Conservation (phyloP, 2,329 filamentous ascomycete species). For the Aspergillus neoniger region DNA sequence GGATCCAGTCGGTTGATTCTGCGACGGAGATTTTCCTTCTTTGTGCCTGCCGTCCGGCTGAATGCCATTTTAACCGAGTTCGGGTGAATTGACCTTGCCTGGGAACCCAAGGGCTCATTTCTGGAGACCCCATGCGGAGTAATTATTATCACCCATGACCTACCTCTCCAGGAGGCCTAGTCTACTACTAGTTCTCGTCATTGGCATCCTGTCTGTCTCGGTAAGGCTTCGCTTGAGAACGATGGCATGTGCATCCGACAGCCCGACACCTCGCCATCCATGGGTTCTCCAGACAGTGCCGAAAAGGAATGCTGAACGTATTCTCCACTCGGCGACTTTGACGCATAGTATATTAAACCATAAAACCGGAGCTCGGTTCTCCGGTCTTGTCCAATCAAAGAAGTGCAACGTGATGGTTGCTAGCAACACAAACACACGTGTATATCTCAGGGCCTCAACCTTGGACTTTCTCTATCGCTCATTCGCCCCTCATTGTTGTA, state of each 20-base stretch:
- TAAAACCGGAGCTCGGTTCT: not conserved
- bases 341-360: not conserved
- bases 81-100: not conserved
- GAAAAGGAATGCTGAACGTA: not conserved
- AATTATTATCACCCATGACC: not conserved
- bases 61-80: slow-evolving; percentile 18
- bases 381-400: not conserved
- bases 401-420: not conserved
- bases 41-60: slow-evolving; percentile 8
- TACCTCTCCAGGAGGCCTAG: too few species aligned
- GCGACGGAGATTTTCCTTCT: slow-evolving; percentile 16
- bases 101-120: not conserved
- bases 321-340: not conserved
- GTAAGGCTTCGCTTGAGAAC: too few species aligned
- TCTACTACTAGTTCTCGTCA: not conserved
- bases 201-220: not conserved
- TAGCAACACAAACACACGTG: not conserved
- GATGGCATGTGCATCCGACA: not conserved
- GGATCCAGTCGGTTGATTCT: slow-evolving; percentile 21
- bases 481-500: not conserved
- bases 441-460: not conserved
- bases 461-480: not conserved
- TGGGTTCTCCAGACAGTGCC: not conserved
- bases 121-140: not conserved
- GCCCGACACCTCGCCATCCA: not conserved